Conservation (phyloP, 805 yeast genomes). For the Wickerhamiella dianesei region DNA sequence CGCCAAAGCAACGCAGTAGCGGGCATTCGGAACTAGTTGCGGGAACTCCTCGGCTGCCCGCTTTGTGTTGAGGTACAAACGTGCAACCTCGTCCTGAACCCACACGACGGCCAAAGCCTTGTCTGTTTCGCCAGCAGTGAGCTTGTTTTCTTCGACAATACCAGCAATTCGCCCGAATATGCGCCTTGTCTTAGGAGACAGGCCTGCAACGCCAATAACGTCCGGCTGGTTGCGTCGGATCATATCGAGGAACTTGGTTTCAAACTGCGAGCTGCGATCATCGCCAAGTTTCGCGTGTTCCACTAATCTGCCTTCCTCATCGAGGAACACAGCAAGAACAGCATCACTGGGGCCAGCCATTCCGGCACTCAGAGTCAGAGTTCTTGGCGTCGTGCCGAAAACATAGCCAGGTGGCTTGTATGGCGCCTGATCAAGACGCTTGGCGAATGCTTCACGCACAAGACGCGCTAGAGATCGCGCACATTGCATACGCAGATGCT, state of each 20-base stretch:
- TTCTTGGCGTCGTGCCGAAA: conserved; percentile 73
- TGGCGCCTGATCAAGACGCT: conserved; percentile 85
- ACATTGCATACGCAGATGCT: conserved; percentile 63
- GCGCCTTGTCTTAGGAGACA: conserved; percentile 55
- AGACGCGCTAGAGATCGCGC: conserved; percentile 54
- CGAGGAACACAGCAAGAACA: conserved; percentile 64
- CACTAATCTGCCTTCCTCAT: conserved; percentile 65
- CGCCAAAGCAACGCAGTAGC: conserved; percentile 80
- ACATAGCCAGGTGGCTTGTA: conserved; percentile 66
- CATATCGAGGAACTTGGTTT: conserved; percentile 43
- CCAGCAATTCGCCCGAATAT: conserved; percentile 41
- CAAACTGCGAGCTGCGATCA: conserved; percentile 53
- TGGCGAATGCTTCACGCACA: conserved; percentile 54
- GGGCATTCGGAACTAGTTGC: conserved; percentile 64
- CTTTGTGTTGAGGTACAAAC: conserved; percentile 67
- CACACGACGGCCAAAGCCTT: conserved; percentile 51
- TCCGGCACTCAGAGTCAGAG: conserved; percentile 72
- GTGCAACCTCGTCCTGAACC: conserved; percentile 88
- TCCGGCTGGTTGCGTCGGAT: conserved; percentile 65
- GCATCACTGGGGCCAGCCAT: conserved; percentile 78
- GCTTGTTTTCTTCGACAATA: conserved; percentile 41
- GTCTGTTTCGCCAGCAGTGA: conserved; percentile 24
- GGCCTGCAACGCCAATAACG: conserved; percentile 84
- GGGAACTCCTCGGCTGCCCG: conserved; percentile 69
- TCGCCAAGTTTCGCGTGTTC: conserved; percentile 69